Evolutionary conservation across 805 yeast genomes (phyloP).

Genomic region (Cyberlindnera mycetangii): DNA sequence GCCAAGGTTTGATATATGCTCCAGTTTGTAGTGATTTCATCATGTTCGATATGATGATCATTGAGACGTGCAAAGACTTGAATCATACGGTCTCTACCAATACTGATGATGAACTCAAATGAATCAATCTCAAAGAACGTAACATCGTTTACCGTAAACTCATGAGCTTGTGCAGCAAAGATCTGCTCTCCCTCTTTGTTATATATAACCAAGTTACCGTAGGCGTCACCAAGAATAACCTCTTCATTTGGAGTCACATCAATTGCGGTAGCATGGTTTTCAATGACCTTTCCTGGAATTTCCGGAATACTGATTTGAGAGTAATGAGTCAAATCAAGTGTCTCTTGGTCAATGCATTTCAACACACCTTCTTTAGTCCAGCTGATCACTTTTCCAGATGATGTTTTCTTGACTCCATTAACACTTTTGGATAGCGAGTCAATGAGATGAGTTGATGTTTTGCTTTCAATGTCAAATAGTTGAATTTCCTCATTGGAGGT

Average conservation of each 20-base stretch:
- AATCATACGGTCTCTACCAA: conserved; percentile 61
- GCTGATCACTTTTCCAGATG: conserved; percentile 32
- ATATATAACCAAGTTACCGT: conserved; percentile 37
- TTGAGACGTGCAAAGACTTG: conserved; percentile 43
- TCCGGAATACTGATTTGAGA: conserved; percentile 21
- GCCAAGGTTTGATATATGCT: conserved; percentile 56
- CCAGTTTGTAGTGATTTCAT: conserved; percentile 38
- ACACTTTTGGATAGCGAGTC: conserved; percentile 37
- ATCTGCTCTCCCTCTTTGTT: conserved; percentile 17
- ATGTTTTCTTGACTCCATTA: conserved; percentile 37
- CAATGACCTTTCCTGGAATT: conserved; percentile 32
- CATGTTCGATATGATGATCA: conserved; percentile 6
- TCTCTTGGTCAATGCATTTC: conserved; percentile 28
- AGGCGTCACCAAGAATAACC: conserved; percentile 47
- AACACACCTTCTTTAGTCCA: conserved; percentile 44
- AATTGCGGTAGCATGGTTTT: conserved; percentile 40
- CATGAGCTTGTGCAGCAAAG: conserved; percentile 44
- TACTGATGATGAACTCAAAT: conserved; percentile 38
- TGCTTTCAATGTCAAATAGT: conserved; percentile 24
- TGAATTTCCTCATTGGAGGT: conserved; percentile 37
- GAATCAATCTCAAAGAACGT: conserved; percentile 32
- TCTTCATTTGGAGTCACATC: conserved; percentile 32
- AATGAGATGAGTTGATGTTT: conserved; percentile 26
- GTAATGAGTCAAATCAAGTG: conserved; percentile 13
- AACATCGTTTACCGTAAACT: conserved; percentile 48